Evolutionary conservation across 2,329 filamentous ascomycete species (phyloP), one percentile per base, ranked within the genome.

Genomic region (Pseudovirgaria hyperparasitica): DNA sequence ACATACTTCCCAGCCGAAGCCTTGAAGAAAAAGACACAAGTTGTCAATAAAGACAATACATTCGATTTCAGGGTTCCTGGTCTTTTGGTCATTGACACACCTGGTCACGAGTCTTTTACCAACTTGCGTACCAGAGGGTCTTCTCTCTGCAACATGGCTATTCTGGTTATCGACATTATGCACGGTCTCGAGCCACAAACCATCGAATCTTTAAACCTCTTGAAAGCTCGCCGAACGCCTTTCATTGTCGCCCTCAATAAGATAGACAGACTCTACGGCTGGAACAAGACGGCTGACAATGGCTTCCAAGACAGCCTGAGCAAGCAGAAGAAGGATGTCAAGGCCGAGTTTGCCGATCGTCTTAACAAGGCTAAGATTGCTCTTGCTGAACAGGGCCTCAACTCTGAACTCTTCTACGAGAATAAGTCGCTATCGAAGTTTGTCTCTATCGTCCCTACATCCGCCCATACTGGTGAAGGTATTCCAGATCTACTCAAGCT

Each of bases 191-290:
- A 98, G 59, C 87, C 79, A 11, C 90, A 98, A 59, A 98, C 90
- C 10, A 68, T 96, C 17, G 92, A 98, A 60, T 98, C 90, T 2
- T 96, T 98, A 84, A 80, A 76, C 42, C 64, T 98, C 38, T 73
- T 98, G 27, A 74, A 87, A 48, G 87, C 94, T 46, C 73, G 84
- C 45, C 92, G 90, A 61, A 98, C 90, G 13, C 90, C 90, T 5
- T 98, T 98, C 63, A 92, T 98, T 42, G 92, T 98, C 21, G 92
- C 92, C 2, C 67, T 98, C 50, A 98, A 98, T 77, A 98, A 98
- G 68, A 96, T 98, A 42, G 90, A 98, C 72, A 85, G 90, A 72
- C 75, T 98, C 10, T 98, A 94, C 53, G 85, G 84, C 52, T 98
- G 92, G 90, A 93, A 93, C 67, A 85, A 87, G 63, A 84, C 94